Percentiles rank a stretch among this genome's conserved stretches.
Conservation (phyloP, 345 rosid genomes). For the Hirschfeldia incana region DNA sequence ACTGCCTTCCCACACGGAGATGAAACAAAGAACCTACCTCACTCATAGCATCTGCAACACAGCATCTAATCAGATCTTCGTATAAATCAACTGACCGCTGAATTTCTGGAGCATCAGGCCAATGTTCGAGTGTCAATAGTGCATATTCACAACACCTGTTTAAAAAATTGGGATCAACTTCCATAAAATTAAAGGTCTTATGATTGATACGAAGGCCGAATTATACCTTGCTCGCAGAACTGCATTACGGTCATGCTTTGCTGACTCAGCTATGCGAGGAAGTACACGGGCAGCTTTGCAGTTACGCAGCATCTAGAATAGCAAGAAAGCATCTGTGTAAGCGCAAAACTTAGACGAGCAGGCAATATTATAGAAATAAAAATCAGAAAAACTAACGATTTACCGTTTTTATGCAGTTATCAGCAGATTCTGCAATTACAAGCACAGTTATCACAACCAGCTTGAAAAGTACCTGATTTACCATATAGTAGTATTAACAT, state of each 20-base stretch:
- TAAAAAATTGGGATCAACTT: constrained; percentile 10
- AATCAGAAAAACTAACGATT: constrained; percentile 15
- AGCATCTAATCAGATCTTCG: constrained; percentile 85
- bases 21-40: constrained; percentile 58
- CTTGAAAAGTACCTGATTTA: constrained; percentile 97
- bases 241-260: constrained; percentile 91
- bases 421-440: constrained; percentile 99
- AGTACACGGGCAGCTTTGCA: constrained; percentile 94
- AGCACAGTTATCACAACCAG: constrained; percentile 99
- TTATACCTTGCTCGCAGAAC: constrained; percentile 83
- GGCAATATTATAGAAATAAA: constrained; percentile 1
- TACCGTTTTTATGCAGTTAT: constrained; percentile 98
- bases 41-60: constrained; percentile 99
- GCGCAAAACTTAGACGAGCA: constrained; percentile 33
- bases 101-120: constrained; percentile 99
- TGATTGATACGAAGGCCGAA: constrained; percentile 5
- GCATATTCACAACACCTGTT: constrained; percentile 97
- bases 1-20: constrained; percentile 21
- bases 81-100: constrained; percentile 86
- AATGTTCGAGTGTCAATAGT: constrained; percentile 82
- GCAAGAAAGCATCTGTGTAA: constrained; percentile 40
- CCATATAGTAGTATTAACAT: constrained; percentile 42
- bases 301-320: constrained; percentile 83
- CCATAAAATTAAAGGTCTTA: constrained; percentile 23
- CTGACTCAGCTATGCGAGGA: constrained; percentile 88